phyloP scores from a whole-genome alignment of 2,329 filamentous ascomycete genomes.

The Diaporthe sp. region DNA sequence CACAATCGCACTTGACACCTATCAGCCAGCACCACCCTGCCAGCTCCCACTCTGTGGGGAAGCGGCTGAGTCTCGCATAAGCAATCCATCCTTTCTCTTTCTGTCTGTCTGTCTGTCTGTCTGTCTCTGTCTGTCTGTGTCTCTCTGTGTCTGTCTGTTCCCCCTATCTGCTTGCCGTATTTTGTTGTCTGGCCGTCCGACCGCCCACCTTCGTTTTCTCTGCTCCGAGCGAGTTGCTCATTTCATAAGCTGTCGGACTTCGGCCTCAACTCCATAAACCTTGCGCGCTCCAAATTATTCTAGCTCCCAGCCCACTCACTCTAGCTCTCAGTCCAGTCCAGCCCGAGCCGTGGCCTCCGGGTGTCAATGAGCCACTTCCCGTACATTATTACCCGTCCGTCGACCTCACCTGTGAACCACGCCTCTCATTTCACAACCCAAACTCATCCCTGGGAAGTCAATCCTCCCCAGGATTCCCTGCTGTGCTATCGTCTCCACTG shows the following conservation, averaged over 20 bases:
- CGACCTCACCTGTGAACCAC: not conserved
- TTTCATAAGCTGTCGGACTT: conserved; percentile 17
- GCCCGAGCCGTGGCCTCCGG: conserved; percentile 22
- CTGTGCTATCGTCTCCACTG: not conserved
- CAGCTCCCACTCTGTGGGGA: conserved; percentile 20
- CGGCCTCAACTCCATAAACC: conserved; percentile 8
- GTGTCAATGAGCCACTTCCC: conserved; percentile 4
- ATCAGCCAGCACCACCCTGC: conserved; percentile 18
- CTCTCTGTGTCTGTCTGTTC: not conserved
- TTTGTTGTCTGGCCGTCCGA: not conserved
- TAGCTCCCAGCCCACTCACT: not conserved
- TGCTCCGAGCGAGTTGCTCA: conserved; percentile 9
- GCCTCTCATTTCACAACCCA: not conserved
- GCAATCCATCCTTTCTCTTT: conserved; percentile 15
- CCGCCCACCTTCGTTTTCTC: conserved; percentile 1
- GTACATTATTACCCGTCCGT: not conserved
- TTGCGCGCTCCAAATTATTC: not conserved
- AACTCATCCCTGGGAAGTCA: not conserved
- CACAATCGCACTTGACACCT: conserved; percentile 4
- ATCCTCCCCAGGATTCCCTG: not conserved
- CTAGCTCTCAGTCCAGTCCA: not conserved
- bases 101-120: not conserved
- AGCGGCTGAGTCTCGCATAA: conserved; percentile 25
- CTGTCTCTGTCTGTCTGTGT: not conserved
- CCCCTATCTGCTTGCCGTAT: not conserved